phyloP scores from a whole-genome alignment of 345 rosid genomes.

The Lumnitzera racemosa region DNA sequence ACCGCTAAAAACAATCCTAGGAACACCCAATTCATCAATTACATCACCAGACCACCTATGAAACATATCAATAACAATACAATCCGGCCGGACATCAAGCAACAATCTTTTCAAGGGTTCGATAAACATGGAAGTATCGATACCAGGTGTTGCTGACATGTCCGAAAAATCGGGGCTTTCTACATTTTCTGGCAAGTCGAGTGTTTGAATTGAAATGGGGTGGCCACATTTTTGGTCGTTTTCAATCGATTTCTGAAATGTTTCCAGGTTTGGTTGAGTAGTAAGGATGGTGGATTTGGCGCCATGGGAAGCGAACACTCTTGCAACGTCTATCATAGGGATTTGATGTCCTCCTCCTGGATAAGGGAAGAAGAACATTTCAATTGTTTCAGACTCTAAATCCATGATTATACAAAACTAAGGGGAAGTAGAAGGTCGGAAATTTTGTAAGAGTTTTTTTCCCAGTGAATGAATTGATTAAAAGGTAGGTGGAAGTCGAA shows the following conservation, averaged over 20 bases:
- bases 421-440: not conserved
- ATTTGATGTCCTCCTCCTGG: slow-evolving; percentile 44
- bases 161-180: slow-evolving; percentile 16
- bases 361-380: slow-evolving; percentile 40
- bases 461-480: too few species aligned
- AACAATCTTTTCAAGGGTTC: slow-evolving; percentile 20
- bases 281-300: slow-evolving; percentile 23
- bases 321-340: slow-evolving; percentile 43
- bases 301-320: slow-evolving; percentile 31
- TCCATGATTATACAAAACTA: slow-evolving; percentile 9
- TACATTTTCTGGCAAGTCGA: slow-evolving; percentile 12
- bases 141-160: slow-evolving; percentile 24
- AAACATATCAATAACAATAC: slow-evolving; percentile 35
- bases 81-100: slow-evolving; percentile 18
- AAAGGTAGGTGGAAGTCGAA: too few species aligned
- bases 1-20: slow-evolving; percentile 35
- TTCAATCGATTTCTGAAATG: slow-evolving; percentile 18
- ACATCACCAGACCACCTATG: slow-evolving; percentile 26
- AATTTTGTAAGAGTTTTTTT: too few species aligned
- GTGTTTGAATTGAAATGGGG: slow-evolving; percentile 18
- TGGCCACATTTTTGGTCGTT: slow-evolving; percentile 22
- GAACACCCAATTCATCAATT: slow-evolving; percentile 19
- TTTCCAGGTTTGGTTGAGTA: slow-evolving; percentile 3
- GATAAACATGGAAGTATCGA: slow-evolving; percentile 31
- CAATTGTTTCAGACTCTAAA: slow-evolving; percentile 8